These are phyloP conservation scores for Camellia lanceoleosa DNA, from an alignment of 148 eudicot genomes.

Conservation along the genomic window DNA sequence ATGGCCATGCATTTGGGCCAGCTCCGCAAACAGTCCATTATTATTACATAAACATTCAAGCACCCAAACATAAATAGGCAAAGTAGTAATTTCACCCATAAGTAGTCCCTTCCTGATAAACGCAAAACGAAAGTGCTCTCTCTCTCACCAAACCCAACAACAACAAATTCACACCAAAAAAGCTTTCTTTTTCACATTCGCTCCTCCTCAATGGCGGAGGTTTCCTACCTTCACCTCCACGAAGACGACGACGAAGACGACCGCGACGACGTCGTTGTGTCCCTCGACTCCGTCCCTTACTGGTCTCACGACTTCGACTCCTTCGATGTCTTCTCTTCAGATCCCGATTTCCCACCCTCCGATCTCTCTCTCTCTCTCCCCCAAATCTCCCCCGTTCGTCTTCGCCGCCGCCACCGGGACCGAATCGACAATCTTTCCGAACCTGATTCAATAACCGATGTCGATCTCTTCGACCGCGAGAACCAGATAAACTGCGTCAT, in stretches of 20 bases:
- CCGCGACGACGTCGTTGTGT: constrained; percentile 16
- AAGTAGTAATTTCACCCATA: background rate
- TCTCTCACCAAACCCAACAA: background rate
- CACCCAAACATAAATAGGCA: background rate
- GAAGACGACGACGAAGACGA: constrained; percentile 30
- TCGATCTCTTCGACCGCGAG: constrained; percentile 34
- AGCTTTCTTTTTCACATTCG: background rate
- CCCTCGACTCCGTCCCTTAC: constrained; percentile 32
- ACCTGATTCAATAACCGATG: background rate
- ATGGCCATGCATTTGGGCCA: too few species aligned
- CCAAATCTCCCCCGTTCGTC: constrained; percentile 8
- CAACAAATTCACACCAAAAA: background rate
- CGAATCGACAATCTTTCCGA: constrained; percentile 12
- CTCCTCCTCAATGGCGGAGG: constrained; percentile 49
- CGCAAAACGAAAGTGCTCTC: background rate
- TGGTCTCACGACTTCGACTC: constrained; percentile 22
- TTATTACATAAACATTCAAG: background rate
- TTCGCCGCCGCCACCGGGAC: background rate
- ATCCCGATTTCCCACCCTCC: constrained; percentile 14
- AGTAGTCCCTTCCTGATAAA: background rate
- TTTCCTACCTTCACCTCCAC: constrained; percentile 31
- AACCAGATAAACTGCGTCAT: constrained; percentile 61
- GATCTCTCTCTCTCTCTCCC: constrained; percentile 7
- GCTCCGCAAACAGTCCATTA: too few species aligned
- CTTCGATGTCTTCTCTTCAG: constrained; percentile 19